Conservation (phyloP, 2,329 filamentous ascomycete genomes). For the Ramichloridium luteum region DNA sequence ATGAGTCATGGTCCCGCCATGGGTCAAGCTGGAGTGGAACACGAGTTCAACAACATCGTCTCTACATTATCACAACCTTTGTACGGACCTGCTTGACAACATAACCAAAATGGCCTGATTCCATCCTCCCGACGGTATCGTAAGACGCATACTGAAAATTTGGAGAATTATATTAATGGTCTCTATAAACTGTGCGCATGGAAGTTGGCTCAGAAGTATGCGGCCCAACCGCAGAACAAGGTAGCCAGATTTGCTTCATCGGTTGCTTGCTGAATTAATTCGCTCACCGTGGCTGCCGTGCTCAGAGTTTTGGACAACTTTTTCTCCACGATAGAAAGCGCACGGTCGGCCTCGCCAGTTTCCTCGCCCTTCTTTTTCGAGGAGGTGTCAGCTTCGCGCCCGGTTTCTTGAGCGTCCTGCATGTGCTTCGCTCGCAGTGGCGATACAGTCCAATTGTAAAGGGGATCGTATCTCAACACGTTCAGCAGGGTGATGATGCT, state of each 20-base stretch:
- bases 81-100: too few species aligned
- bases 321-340: slow-evolving; percentile 85
- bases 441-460: slow-evolving; percentile 91
- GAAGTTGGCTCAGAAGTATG: slow-evolving; percentile 14
- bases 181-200: too few species aligned
- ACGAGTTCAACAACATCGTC: too few species aligned
- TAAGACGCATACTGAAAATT: too few species aligned
- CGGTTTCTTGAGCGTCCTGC: slow-evolving; percentile 51
- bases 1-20: too few species aligned
- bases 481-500: slow-evolving; percentile 98
- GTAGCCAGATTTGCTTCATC: slow-evolving; percentile 88
- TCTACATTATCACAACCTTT: too few species aligned
- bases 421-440: slow-evolving; percentile 53
- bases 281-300: slow-evolving; percentile 89
- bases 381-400: slow-evolving; percentile 25
- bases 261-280: slow-evolving; percentile 88
- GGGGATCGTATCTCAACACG: slow-evolving; percentile 90
- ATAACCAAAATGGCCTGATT: too few species aligned
- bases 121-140: too few species aligned
- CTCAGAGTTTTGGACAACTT: slow-evolving; percentile 91
- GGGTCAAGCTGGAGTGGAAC: too few species aligned
- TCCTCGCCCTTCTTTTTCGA: slow-evolving; percentile 38
- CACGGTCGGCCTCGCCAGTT: slow-evolving; percentile 74
- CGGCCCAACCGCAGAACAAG: slow-evolving; percentile 47
- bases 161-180: too few species aligned